Evolutionary conservation across 305 asterid genomes (phyloP).

Genomic region (Ilex paraguariensis): DNA sequence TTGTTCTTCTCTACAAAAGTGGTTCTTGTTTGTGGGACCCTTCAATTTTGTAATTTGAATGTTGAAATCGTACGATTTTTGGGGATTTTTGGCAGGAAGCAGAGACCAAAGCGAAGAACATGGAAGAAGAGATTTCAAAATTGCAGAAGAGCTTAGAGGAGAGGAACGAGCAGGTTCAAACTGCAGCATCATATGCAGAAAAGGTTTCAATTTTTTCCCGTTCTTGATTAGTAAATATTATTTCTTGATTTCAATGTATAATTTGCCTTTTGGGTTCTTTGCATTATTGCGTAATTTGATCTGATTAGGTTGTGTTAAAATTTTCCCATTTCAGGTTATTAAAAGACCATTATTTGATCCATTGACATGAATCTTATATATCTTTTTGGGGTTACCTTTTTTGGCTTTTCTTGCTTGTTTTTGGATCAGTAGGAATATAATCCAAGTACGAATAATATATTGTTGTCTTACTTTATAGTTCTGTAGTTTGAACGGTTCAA

Average conservation of each 20-base stretch:
- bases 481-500: slow-evolving; percentile 23
- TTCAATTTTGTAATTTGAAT: not conserved
- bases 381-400: slow-evolving; percentile 20
- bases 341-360: slow-evolving; percentile 3
- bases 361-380: slow-evolving; percentile 15
- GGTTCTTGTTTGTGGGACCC: not conserved
- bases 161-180: slow-evolving; percentile 49
- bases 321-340: slow-evolving; percentile 7
- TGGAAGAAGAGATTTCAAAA: slow-evolving; percentile 52
- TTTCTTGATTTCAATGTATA: no score
- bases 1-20: not conserved
- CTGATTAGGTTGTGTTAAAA: slow-evolving; percentile 12
- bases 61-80: no score
- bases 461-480: slow-evolving; percentile 20
- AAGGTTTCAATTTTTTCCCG: slow-evolving; percentile 27
- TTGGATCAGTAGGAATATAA: slow-evolving; percentile 15
- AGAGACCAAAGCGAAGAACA: slow-evolving; percentile 54
- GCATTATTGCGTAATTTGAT: slow-evolving; percentile 3
- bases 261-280: not conserved
- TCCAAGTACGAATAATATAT: slow-evolving; percentile 13
- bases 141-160: slow-evolving; percentile 58
- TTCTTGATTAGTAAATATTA: not conserved
- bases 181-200: slow-evolving; percentile 49
- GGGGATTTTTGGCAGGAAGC: slow-evolving; percentile 43
- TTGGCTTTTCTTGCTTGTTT: slow-evolving; percentile 33